Evolutionary conservation across 306 rosid species (phyloP).

Genomic region (Fagus sylvatica): DNA sequence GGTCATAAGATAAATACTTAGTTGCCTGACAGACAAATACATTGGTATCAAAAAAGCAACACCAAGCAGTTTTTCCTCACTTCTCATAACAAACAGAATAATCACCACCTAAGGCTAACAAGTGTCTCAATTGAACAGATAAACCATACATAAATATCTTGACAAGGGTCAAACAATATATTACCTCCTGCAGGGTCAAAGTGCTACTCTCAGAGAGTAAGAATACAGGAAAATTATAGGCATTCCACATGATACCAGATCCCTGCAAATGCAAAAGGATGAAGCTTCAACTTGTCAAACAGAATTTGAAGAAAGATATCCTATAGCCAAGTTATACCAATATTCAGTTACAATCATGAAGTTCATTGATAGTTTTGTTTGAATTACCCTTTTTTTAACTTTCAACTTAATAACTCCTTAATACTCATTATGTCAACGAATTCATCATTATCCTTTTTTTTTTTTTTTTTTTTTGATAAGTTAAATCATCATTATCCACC

Average conservation of each 20-base stretch:
- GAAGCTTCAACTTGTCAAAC: slow-evolving; percentile 16
- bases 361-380: not conserved
- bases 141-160: slow-evolving; percentile 9
- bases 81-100: not conserved
- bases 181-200: slow-evolving; percentile 65
- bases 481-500: not conserved
- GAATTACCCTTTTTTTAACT: too few relatives aligned
- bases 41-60: too few relatives aligned
- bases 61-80: not conserved
- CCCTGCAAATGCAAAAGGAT: slow-evolving; percentile 57
- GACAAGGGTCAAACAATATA: slow-evolving; percentile 15
- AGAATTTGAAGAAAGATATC: not conserved
- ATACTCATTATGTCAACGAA: too few relatives aligned
- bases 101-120: slow-evolving; percentile 8
- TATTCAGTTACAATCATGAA: not conserved
- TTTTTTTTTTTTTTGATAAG: not conserved
- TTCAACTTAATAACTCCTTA: too few relatives aligned
- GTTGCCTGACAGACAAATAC: too few relatives aligned
- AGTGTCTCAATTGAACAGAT: slow-evolving; percentile 7
- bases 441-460: too few relatives aligned
- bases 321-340: not conserved
- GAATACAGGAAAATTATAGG: slow-evolving; percentile 72
- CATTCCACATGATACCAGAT: slow-evolving; percentile 80
- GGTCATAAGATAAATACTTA: too few relatives aligned
- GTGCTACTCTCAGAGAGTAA: slow-evolving; percentile 64